A percentile compares a stretch with the other conserved stretches of the same genome.
These are phyloP conservation scores for Globisporangium paddicum DNA, from an alignment of 352 stramenopile genomes.

Conservation along the genomic window DNA sequence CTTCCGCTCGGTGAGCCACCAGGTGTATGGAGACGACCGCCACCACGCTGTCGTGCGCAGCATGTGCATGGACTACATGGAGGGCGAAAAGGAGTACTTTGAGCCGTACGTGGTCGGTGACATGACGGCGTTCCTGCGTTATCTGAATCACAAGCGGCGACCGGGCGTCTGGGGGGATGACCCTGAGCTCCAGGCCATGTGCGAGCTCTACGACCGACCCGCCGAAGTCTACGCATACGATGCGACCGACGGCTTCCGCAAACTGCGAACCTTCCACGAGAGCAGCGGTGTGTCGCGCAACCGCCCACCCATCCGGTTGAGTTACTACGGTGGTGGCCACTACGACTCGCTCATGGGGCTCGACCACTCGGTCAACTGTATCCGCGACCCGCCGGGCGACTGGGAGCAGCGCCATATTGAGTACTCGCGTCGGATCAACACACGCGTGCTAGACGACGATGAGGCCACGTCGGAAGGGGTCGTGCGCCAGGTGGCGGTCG, in stretches of 20 bases:
- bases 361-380: conserved; percentile 48
- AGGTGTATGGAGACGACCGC: conserved; percentile 93
- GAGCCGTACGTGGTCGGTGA: conserved; percentile 88
- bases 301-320: conserved; percentile 76
- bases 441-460: conserved; percentile 22
- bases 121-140: conserved; percentile 84
- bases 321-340: conserved; percentile 90
- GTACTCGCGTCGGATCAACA: conserved; percentile 70
- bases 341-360: conserved; percentile 86
- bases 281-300: conserved; percentile 46
- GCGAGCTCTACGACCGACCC: conserved; percentile 91
- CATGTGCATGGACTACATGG: conserved; percentile 96
- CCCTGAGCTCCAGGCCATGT: conserved; percentile 94
- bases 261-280: conserved; percentile 89
- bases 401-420: conserved; percentile 68
- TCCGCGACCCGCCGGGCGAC: conserved; percentile 51
- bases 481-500: conserved; percentile 22
- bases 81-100: conserved; percentile 90
- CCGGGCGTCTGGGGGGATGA: conserved; percentile 94
- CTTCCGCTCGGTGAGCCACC: conserved; percentile 94
- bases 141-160: conserved; percentile 88
- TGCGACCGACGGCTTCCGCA: conserved; percentile 50
- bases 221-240: conserved; percentile 91
- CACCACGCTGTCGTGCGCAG: conserved; percentile 89
- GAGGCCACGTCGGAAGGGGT: conserved; percentile 12